Base-by-base conservation (phyloP, 2,329 filamentous ascomycete genomes). In the Nigrospora oryzae region DNA sequence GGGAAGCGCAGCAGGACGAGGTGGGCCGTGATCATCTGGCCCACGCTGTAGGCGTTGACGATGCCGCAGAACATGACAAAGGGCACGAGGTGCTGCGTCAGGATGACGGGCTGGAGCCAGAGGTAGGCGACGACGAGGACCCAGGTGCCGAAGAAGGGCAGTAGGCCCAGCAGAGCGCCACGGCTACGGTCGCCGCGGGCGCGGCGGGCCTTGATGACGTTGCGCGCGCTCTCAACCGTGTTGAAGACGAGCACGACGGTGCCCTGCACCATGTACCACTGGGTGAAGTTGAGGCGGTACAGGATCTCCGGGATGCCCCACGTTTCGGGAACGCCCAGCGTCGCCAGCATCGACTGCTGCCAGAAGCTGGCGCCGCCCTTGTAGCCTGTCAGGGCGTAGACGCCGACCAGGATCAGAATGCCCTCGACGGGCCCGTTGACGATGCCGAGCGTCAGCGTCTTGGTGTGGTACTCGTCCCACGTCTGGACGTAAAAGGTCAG, bases 381-480 rank as follows among this genome's bases (percentile, higher is more conserved):
- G 61, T 81, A 81, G 41, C 86, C 91, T 5, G 93, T 97, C 51
- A 94, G 69, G 33, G 81, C 79, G 64, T 93, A 97, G 48, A 98
- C 82, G 45, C 77, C 62, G 56, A 88, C 84, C 16, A 98, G 75
- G 36, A 88, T 89, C 39, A 97, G 68, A 45, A 98, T 84, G 42
- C 93, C 93, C 67, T 98, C 93, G 34, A 98, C 93, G 4, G 93
- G 93, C 0, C 93, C 93, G 52, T 91, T 96, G 53, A 98, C 76
- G 50, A 97, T 71, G 47, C 93, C 93, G 6, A 98, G 79, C 2
- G 89, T 96, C 40, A 98, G 78, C 3, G 90, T 93, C 65, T 96
- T 90, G 42, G 93, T 98, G 69, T 97, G 91, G 68, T 97, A 98
- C 64, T 97, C 93, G 61, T 98, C 93, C 93, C 93, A 98, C 32